Evolutionary conservation across 306 rosid genomes (phyloP).

Genomic region (Betula pendula): DNA sequence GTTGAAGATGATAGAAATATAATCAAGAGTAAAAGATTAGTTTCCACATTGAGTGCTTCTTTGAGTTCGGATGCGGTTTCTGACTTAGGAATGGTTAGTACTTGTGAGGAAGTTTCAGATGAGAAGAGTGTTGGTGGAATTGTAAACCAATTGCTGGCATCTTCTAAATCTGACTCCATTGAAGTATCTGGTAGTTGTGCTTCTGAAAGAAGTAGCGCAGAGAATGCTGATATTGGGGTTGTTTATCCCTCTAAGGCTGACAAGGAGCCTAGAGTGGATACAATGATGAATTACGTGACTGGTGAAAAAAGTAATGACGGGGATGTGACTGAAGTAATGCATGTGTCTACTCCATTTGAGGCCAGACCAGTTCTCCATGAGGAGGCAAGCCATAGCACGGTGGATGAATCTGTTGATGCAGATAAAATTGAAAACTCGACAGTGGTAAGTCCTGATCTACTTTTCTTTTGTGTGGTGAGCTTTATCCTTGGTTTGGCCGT

Average conservation of each 20-base stretch:
- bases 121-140: slow-evolving; percentile 40
- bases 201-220: slow-evolving; percentile 37
- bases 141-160: slow-evolving; percentile 17
- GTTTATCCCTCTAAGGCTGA: slow-evolving; percentile 53
- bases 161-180: slow-evolving; percentile 27
- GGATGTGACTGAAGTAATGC: slow-evolving; percentile 12
- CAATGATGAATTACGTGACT: slow-evolving; percentile 8
- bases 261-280: slow-evolving; percentile 16
- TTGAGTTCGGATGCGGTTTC: slow-evolving; percentile 9
- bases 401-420: slow-evolving; percentile 32
- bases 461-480: slow-evolving; percentile 6
- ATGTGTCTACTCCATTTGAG: slow-evolving; percentile 19
- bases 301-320: slow-evolving; percentile 10
- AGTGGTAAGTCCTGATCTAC: slow-evolving; percentile 33
- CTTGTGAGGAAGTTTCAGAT: slow-evolving; percentile 26
- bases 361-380: slow-evolving; percentile 26
- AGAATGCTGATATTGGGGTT: slow-evolving; percentile 55
- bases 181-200: slow-evolving; percentile 38
- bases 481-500: slow-evolving; percentile 20
- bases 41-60: slow-evolving; percentile 19
- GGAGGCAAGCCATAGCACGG: slow-evolving; percentile 23
- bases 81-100: slow-evolving; percentile 12
- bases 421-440: slow-evolving; percentile 27
- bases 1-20: slow-evolving; percentile 29
- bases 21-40: slow-evolving; percentile 19